These are phyloP conservation scores for Cucurbita moschata DNA, from an alignment of 306 rosid genomes.

Conservation along the genomic window DNA sequence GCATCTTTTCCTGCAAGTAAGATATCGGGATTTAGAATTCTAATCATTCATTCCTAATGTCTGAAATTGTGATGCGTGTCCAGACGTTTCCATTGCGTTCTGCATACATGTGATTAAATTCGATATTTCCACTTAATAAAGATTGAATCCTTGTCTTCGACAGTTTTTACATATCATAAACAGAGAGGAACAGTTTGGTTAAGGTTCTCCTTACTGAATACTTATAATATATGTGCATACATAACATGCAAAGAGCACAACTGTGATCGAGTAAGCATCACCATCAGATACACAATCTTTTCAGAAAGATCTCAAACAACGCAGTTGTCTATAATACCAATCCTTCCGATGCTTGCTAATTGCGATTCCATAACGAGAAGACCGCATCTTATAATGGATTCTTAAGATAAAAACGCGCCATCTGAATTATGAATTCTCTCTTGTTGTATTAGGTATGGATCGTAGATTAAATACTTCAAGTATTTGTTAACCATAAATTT, in stretches of 20 bases:
- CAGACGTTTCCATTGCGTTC: background rate
- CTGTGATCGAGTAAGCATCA: background rate
- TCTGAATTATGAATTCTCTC: background rate
- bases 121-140: too few relatives aligned
- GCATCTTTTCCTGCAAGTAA: slow-evolving; percentile 35
- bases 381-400: background rate
- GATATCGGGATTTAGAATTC: slow-evolving; percentile 6
- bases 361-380: background rate
- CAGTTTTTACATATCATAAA: background rate
- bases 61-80: background rate
- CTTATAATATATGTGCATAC: background rate
- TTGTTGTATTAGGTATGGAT: background rate
- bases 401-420: background rate
- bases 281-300: background rate
- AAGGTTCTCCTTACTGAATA: background rate
- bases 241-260: background rate
- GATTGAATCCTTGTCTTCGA: too few relatives aligned
- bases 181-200: background rate
- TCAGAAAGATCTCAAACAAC: background rate
- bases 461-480: background rate
- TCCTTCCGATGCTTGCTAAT: background rate
- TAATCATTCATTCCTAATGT: background rate
- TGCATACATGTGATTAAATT: background rate
- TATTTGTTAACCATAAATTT: background rate
- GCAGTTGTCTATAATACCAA: background rate